phyloP scores from a whole-genome alignment of 2,329 filamentous ascomycete species.

The Diaporthe sp. region DNA sequence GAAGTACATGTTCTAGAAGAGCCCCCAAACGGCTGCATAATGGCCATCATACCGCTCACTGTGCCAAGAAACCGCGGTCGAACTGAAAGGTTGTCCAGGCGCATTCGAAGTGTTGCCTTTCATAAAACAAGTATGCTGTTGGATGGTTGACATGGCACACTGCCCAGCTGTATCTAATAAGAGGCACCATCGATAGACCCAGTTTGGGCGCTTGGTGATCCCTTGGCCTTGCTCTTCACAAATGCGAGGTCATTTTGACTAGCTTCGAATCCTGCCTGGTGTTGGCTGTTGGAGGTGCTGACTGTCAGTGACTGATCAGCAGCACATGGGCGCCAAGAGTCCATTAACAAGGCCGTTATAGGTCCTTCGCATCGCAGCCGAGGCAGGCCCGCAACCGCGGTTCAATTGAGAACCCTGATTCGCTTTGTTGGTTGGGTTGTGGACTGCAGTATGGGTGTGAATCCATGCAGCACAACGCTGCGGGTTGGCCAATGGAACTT shows the following conservation, averaged over 20 bases:
- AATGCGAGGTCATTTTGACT: neutral
- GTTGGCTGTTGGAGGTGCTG: neutral
- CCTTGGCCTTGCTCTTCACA: neutral
- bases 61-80: neutral
- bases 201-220: neutral
- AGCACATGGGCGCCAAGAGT: slow-evolving; percentile 19
- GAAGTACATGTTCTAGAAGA: neutral
- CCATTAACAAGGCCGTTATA: neutral
- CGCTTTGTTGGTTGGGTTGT: neutral
- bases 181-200: neutral
- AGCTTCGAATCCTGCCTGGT: neutral
- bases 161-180: neutral
- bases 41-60: neutral
- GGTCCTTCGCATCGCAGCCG: neutral
- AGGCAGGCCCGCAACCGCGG: slow-evolving; percentile 19
- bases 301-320: neutral
- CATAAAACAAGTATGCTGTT: neutral
- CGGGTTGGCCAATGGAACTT: neutral
- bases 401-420: neutral
- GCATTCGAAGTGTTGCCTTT: neutral
- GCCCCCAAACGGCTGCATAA: neutral
- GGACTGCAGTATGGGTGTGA: slow-evolving; percentile 2
- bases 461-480: slow-evolving; percentile 7
- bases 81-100: neutral
- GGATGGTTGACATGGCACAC: neutral